A percentile compares a stretch with the other conserved stretches of the same genome.
These are phyloP conservation scores for Nemania serpens DNA, from an alignment of 2,329 filamentous ascomycete genomes.

Conservation along the genomic window DNA sequence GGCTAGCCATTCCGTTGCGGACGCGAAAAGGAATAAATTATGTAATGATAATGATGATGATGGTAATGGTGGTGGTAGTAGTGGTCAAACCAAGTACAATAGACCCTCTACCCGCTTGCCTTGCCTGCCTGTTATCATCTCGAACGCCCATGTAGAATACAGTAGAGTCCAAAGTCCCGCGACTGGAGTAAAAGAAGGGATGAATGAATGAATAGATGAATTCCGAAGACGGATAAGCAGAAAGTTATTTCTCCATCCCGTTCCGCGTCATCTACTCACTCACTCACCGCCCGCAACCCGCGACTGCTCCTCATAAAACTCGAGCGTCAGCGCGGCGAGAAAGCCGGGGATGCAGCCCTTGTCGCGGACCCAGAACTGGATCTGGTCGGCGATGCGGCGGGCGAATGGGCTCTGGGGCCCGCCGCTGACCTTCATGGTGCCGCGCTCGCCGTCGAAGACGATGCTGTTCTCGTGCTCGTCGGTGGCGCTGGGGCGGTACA, in stretches of 20 bases:
- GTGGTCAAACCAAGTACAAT: background rate
- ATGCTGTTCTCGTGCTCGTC: slow-evolving; percentile 75
- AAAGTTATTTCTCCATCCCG: too few relatives aligned
- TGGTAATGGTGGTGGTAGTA: too few relatives aligned
- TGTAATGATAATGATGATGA: too few relatives aligned
- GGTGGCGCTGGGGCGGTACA: slow-evolving; percentile 73
- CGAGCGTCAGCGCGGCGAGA: slow-evolving; percentile 84
- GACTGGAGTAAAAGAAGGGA: too few relatives aligned
- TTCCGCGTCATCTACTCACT: too few relatives aligned
- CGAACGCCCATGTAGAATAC: background rate
- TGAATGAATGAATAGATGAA: too few relatives aligned
- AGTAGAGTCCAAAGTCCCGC: too few relatives aligned
- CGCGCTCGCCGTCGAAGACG: slow-evolving; percentile 89
- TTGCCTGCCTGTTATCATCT: background rate
- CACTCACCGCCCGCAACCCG: background rate
- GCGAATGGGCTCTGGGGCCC: slow-evolving; percentile 88
- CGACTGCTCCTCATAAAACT: slow-evolving; percentile 80
- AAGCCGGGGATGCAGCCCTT: slow-evolving; percentile 94
- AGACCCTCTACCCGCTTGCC: background rate
- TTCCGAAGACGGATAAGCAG: too few relatives aligned
- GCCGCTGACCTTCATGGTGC: slow-evolving; percentile 97
- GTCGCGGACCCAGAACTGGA: slow-evolving; percentile 95
- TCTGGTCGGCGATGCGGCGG: slow-evolving; percentile 78
- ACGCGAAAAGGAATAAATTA: background rate
- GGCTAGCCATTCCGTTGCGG: too few relatives aligned